Evolutionary conservation across 1,284 basidiomycete species (phyloP), one percentile per base, ranked within the genome.

Genomic region (Melanopsichium pennsylvanicum): DNA sequence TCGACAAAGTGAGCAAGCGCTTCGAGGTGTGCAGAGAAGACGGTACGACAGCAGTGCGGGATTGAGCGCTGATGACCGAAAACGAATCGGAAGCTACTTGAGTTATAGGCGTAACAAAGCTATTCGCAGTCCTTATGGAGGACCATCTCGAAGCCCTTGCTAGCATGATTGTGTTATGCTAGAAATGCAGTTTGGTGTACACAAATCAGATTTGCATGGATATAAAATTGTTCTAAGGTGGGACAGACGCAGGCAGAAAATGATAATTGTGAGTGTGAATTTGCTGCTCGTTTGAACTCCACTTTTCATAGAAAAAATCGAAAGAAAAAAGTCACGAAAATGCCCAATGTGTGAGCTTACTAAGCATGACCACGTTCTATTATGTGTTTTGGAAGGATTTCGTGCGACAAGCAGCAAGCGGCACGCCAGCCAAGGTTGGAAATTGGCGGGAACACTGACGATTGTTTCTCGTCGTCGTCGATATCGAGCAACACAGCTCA

Each of bases 81-180:
- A 37, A 42, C 22, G 47, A 62, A 15, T 46, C 37, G 12, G 51
- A 51, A 29, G 46, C 46, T 1, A 16, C 37, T 18, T 49, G 50
- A 27, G 41, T 32, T 5, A 32, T 21, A 27, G 50, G 5, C 19
- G 46, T 51, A 31, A 38, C 27, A 21, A 42, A 22, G 33, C 41
- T 50, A 25, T 27, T 37, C 9, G 31, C 23, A 22, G 46, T 36
- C 23, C 43, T 22, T 32, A 31, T 33, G 35, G 35, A 32, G 29
- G 60, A 51, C 44, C 48, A 47, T 44, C 52, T 47, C 26, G 52
- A 51, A 35, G 48, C 52, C 26, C 60, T 19, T n/a, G 54, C 47
- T 8, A 63, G 52, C 60, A 63, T 63, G 11, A 13, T 29, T 29
- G 13, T 13, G n/a, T n/a, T n/a, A n/a, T n/a, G n/a, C n/a, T n/a